Evolutionary conservation across 768 basidiomycete species (phyloP), one percentile per base, ranked within the genome.

Genomic region (Kwoniella shandongensis): DNA sequence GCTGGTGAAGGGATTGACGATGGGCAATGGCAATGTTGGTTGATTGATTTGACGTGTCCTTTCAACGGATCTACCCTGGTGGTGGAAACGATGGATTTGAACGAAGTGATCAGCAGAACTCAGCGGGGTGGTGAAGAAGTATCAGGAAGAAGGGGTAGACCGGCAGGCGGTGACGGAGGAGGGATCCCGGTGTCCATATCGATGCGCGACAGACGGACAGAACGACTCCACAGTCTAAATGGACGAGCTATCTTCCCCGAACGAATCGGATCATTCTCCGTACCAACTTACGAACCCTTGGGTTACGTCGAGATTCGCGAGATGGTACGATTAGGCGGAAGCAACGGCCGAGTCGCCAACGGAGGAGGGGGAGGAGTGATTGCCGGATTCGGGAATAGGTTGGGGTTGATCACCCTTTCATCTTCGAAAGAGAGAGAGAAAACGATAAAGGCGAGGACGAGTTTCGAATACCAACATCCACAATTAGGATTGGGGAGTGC

Each of bases 21-120:
- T 44, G 30, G 53, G 11, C 50, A 56, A 26, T 73, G 66, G 64
- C 59, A 66, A 26, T 32, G 69, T 5, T 66, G 61, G 44, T 42
- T 54, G 1, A 2, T 69, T 2, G 72, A 73, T 44, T 56, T 73
- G 7, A 18, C 30, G 4, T 20, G 29, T 10, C 47, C 62, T 2
- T 73, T 60, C 66, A 68, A 73, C 49, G 71, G 71, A 20, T 36
- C 17, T 2, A 56, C 39, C 36, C 57, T 73, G 2, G 44, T 59
- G 7, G 62, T 68, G 7, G 40, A 61, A 3, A 26, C 51, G 2
- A 47, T 39, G 3, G 42, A 41, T 35, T 52, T 72, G 11, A 18
- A 38, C 12, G 42, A 44, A 7, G 36, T 56, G 18, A n/a, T 53
- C 8, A 38, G 30, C 39, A 26, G 27, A 10, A 61, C 70, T 13